These are phyloP conservation scores for Acanthamoeba royreba DNA, from an alignment of 208 protist species.

Conservation along the genomic window DNA sequence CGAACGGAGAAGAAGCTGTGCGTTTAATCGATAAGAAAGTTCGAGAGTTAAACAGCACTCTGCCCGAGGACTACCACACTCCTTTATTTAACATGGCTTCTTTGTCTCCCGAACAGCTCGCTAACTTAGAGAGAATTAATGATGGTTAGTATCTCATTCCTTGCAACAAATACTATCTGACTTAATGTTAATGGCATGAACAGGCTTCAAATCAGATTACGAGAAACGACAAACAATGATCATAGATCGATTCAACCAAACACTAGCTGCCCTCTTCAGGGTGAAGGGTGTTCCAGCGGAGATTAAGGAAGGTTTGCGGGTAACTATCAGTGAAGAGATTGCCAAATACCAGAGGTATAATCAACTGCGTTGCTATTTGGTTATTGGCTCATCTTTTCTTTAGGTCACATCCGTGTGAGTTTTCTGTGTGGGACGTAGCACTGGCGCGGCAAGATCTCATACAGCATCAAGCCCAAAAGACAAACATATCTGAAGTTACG, in stretches of 20 bases:
- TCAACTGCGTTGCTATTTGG: neutral
- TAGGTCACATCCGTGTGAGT: neutral
- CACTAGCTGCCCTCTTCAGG: neutral
- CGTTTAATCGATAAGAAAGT: neutral
- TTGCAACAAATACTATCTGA: neutral
- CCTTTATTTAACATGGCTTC: neutral
- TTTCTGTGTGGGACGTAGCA: neutral
- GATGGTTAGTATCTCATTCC: neutral
- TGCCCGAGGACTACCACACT: neutral
- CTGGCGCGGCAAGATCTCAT: neutral
- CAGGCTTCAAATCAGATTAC: neutral
- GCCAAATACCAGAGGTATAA: neutral
- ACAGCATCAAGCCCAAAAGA: neutral
- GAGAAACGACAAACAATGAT: neutral
- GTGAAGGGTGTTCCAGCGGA: neutral
- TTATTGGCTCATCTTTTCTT: neutral
- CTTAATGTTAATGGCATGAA: neutral
- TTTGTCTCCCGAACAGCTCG: neutral
- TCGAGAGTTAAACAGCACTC: neutral
- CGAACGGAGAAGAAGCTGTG: neutral
- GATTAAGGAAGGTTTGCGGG: neutral
- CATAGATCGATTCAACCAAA: neutral
- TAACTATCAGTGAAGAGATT: neutral
- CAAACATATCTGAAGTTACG: neutral
- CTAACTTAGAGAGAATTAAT: neutral